A percentile compares a stretch with the other conserved stretches of the same genome.
phyloP scores from a whole-genome alignment of 495 filamentous ascomycete species.

The Xylaria cubensis region DNA sequence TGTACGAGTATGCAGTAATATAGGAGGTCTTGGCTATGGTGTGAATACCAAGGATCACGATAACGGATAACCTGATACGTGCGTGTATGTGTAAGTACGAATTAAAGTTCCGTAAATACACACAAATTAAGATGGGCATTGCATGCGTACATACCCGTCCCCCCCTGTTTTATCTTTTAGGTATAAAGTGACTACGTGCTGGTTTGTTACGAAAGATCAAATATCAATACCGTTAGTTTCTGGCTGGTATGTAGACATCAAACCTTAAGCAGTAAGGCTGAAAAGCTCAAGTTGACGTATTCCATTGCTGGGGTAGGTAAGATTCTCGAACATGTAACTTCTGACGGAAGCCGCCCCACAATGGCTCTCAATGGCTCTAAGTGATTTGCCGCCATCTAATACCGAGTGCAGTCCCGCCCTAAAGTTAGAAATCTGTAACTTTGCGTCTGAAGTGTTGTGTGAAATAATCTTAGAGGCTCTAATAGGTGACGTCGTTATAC shows the following conservation, averaged over 20 bases:
- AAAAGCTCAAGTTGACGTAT: not conserved
- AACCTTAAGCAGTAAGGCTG: not conserved
- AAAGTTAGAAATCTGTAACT: no score
- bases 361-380: no score
- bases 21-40: not conserved
- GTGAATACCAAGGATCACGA: not conserved
- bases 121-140: slow-evolving; percentile 1
- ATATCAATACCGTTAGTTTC: not conserved
- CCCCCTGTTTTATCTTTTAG: not conserved
- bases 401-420: no score
- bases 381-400: no score
- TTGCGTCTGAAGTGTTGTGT: no score
- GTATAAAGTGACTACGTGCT: not conserved
- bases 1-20: not conserved
- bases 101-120: not conserved
- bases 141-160: not conserved
- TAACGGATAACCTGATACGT: not conserved
- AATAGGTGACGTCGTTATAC: no score
- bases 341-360: no score
- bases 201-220: not conserved
- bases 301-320: no score
- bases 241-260: not conserved
- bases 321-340: no score
- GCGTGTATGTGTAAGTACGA: not conserved
- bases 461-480: no score